A percentile compares a stretch with the other conserved stretches of the same genome.
These are phyloP conservation scores for Diutina mesorugosa DNA, from an alignment of 1,139 yeast species.

Conservation along the genomic window DNA sequence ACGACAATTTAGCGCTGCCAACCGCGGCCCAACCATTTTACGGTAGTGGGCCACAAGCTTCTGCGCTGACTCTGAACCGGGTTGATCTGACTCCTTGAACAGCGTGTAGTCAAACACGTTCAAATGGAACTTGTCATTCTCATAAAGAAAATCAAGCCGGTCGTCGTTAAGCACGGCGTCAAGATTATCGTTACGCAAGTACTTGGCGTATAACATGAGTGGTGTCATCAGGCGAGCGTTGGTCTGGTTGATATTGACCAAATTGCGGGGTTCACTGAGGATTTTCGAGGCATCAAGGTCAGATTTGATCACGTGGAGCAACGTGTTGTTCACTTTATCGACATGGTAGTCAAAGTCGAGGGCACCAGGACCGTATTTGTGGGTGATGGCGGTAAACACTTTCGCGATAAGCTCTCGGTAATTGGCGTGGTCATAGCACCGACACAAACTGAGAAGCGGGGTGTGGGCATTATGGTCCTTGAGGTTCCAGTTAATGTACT, in stretches of 20 bases:
- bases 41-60: not conserved
- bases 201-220: conserved; percentile 56
- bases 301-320: conserved; percentile 55
- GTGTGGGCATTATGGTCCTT: conserved; percentile 63
- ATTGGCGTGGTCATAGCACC: conserved; percentile 70
- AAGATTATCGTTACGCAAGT: conserved; percentile 51
- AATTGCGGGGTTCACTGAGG: conserved; percentile 14
- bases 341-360: conserved; percentile 47
- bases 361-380: conserved; percentile 20
- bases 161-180: conserved; percentile 29
- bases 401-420: conserved; percentile 38
- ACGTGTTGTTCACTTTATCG: conserved; percentile 62
- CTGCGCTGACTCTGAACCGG: not conserved
- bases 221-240: conserved; percentile 59
- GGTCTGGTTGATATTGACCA: conserved; percentile 46
- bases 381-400: conserved; percentile 33
- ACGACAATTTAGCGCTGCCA: not conserved
- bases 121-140: conserved; percentile 31
- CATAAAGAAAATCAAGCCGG: conserved; percentile 28
- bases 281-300: conserved; percentile 27
- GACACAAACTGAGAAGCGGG: conserved; percentile 61
- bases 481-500: conserved; percentile 54
- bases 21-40: not conserved
- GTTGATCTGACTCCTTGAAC: not conserved
- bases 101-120: conserved; percentile 26